phyloP scores from a whole-genome alignment of 495 filamentous ascomycete species.

The Zalerion maritima region DNA sequence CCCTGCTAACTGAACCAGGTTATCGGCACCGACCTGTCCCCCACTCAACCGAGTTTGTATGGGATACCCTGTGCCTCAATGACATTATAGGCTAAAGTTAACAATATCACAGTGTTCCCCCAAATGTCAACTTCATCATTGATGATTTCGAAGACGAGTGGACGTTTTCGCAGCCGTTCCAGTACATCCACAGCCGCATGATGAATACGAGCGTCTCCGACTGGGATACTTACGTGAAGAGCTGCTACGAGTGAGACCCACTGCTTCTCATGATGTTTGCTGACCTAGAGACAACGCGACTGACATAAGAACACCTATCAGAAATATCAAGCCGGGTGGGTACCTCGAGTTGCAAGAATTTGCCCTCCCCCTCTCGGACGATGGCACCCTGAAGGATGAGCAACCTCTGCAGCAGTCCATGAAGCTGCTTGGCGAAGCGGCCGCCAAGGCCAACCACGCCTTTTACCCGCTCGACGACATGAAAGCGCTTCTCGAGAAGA shows the following conservation, averaged over 20 bases:
- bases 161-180: slow-evolving; percentile 32
- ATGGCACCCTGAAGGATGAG: slow-evolving; percentile 11
- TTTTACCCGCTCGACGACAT: slow-evolving; percentile 15
- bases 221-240: slow-evolving; percentile 28
- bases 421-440: slow-evolving; percentile 17
- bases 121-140: slow-evolving; percentile 38
- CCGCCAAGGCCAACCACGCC: slow-evolving; percentile 14
- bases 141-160: slow-evolving; percentile 41
- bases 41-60: slow-evolving; percentile 36
- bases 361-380: slow-evolving; percentile 15
- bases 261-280: too few relatives aligned
- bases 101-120: slow-evolving; percentile 21
- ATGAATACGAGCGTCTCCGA: slow-evolving; percentile 35
- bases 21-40: slow-evolving; percentile 35
- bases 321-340: slow-evolving; percentile 32
- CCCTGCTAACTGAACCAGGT: slow-evolving; percentile 17
- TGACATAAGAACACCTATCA: slow-evolving; percentile 26
- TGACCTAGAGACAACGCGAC: slow-evolving; percentile 27
- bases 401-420: slow-evolving; percentile 21
- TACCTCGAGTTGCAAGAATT: slow-evolving; percentile 37
- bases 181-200: slow-evolving; percentile 38
- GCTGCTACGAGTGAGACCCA: slow-evolving; percentile 30
- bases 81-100: too few relatives aligned
- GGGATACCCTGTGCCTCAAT: slow-evolving; percentile 5
- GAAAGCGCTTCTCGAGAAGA: slow-evolving; percentile 10